Percentiles rank a stretch among this genome's conserved stretches.
Conservation (phyloP, 108 stramenopile species). For the Cyclostephanos invisitatus region DNA sequence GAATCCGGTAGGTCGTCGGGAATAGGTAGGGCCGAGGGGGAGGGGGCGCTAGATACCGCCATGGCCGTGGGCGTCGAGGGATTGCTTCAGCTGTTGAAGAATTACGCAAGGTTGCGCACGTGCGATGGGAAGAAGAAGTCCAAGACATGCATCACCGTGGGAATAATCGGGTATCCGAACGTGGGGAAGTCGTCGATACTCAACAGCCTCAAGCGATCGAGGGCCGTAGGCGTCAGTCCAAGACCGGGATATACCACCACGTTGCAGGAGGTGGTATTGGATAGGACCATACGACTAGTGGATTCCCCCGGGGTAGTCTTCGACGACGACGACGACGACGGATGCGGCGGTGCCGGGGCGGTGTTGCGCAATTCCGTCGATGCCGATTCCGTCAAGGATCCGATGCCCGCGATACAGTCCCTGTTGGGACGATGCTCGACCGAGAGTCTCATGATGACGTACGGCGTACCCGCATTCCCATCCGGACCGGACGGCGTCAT, state of each 20-base stretch:
- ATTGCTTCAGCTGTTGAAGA: constrained; percentile 94
- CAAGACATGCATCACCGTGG: constrained; percentile 90
- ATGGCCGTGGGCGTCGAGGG: constrained; percentile 93
- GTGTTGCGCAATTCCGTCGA: constrained; percentile 94
- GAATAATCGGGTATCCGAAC: constrained; percentile 91
- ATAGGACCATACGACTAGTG: constrained; percentile 92
- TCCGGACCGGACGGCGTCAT: constrained; percentile 64
- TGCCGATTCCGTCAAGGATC: constrained; percentile 92
- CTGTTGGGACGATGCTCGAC: constrained; percentile 85
- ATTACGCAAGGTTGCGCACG: constrained; percentile 88
- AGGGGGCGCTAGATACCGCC: constrained; percentile 51
- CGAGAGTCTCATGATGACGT: constrained; percentile 92
- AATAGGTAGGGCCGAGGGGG: constrained; percentile 59
- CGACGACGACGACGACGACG: constrained; percentile 61
- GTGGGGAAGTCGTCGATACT: constrained; percentile 95
- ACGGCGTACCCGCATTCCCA: constrained; percentile 92
- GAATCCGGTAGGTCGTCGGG: constrained; percentile 57
- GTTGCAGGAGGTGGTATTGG: constrained; percentile 96
- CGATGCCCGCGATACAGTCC: constrained; percentile 86
- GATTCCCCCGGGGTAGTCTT: constrained; percentile 99
- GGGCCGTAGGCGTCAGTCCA: constrained; percentile 94
- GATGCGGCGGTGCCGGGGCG: constrained; percentile 58
- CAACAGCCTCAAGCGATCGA: constrained; percentile 91
- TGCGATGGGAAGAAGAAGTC: constrained; percentile 53
- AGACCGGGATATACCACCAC: constrained; percentile 95